A percentile compares a stretch with the other conserved stretches of the same genome.
phyloP scores from a whole-genome alignment of 805 yeast species.

The Ogataea nitratoaversa region DNA sequence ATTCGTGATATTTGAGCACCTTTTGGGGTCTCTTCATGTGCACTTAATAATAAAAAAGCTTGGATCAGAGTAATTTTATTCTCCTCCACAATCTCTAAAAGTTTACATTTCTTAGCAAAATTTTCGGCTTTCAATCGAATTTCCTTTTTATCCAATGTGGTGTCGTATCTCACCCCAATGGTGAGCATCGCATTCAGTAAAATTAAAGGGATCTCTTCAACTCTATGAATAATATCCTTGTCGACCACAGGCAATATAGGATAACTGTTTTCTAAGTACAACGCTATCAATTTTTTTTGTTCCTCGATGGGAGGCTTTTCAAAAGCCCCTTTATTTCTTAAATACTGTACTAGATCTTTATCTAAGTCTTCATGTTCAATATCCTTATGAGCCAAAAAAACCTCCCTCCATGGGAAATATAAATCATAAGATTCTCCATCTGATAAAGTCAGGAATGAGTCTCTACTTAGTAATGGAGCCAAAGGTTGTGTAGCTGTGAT shows the following conservation, averaged over 20 bases:
- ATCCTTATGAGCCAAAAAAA: slow-evolving; percentile 15
- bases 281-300: slow-evolving; percentile 17
- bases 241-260: slow-evolving; percentile 30
- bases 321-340: slow-evolving; percentile 24
- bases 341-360: slow-evolving; percentile 20
- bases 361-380: slow-evolving; percentile 15
- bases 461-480: slow-evolving; percentile 29
- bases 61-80: slow-evolving; percentile 29
- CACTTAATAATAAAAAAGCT: slow-evolving; percentile 22
- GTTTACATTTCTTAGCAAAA: slow-evolving; percentile 23
- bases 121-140: slow-evolving; percentile 21
- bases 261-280: slow-evolving; percentile 24
- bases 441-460: slow-evolving; percentile 28
- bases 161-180: slow-evolving; percentile 22
- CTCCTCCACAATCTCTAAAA: slow-evolving; percentile 23
- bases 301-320: slow-evolving; percentile 19
- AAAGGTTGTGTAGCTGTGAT: slow-evolving; percentile 30
- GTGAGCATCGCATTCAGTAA: slow-evolving; percentile 29
- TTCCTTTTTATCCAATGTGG: slow-evolving; percentile 5
- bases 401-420: slow-evolving; percentile 31
- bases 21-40: slow-evolving; percentile 29
- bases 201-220: slow-evolving; percentile 19
- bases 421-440: slow-evolving; percentile 28
- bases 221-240: slow-evolving; percentile 14
- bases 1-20: slow-evolving; percentile 26